Evolutionary conservation across 352 stramenopile genomes (phyloP), one percentile per base, ranked within the genome.

Genomic region (Phytophthora syringae): DNA sequence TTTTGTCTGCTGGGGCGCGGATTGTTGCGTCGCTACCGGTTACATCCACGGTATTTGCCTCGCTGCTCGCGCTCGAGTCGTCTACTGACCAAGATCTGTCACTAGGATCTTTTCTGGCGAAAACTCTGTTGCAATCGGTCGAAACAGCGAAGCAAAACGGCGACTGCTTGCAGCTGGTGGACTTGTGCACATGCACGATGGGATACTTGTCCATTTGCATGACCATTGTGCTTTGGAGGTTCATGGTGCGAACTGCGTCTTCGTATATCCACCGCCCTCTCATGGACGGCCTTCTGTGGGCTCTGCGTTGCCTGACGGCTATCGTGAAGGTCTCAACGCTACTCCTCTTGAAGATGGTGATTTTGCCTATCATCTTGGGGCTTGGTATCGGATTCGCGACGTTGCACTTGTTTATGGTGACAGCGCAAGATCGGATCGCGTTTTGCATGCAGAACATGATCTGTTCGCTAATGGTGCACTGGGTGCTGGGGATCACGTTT

Each of bases 291-390:
- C 64, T 94, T 24, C 62, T 92, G 4, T 95, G 88, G 86, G 86
- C 85, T 11, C 45, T 96, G 36, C 84, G 85, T 11, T 96, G 86
- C 40, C 52, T 96, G 34, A 92, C 82, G 7, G 88, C 88, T 11
- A 92, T 96, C 37, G 91, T 98, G 10, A 98, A 99, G 70, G 96
- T 99, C 15, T 93, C 93, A 12, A 92, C 97, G 15, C 79, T 99
- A 20, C 70, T 99, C 21, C 84, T 98, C 64, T 81, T 99, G 30
- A 99, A 99, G 84, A 99, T 99, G 97, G 88, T 99, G 42, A 69
- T 98, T 28, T 74, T 99, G n/a, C 97, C 97, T 3, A 88, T 99
- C 43, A 58, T 97, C 2, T 79, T 99, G 20, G 97, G 97, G 0
- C 43, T 98, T 20, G 95, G 95, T 30, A 94, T 99, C 32, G 97